Evolutionary conservation across 768 basidiomycete genomes (phyloP), one percentile per base, ranked within the genome.

Genomic region (Neoboletus brunneissimus): DNA sequence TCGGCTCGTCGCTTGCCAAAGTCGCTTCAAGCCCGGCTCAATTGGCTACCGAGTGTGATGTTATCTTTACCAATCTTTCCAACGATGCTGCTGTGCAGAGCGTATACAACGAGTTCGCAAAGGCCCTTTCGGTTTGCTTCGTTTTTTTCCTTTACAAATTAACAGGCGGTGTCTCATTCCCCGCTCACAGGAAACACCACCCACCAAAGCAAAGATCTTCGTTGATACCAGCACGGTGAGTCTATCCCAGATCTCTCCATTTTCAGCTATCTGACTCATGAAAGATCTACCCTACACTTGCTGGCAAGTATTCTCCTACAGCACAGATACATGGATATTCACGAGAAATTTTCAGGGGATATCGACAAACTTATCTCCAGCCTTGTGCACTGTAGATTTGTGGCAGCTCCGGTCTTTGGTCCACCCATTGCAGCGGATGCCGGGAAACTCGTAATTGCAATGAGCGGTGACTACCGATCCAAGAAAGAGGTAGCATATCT

Each of bases 161-260:
- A 34, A 15, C 23, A 32, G 20, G 25, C 12, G 18, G 4, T 9
- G 49, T 25, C 38, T n/a, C 32, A 60, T 64, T 53, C 15, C 5
- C 45, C 35, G 15, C 56, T 58, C 37, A 15, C 18, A 84, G 75
- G 65, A 65, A 62, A 62, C 65, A 22, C 76, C 78, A 31, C 76
- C 80, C 1, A 67, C 76, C 8, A 77, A 73, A 65, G 71, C 76
- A 61, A 93, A 86, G 68, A 88, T 91, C 45, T 92, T 94, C 60
- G 86, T 93, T 32, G 92, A 95, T 62, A 91, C 88, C 13, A 86
- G 85, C 72, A 95, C 92, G 3, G 89, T 91, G 53, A 54, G 84
- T 73, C n/a, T 52, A 27, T 27, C 34, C 31, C 31, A 43, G 15
- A 29, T 55, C 20, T 53, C n/a, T 40, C 29, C 25, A 22, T 15